These are phyloP conservation scores for Mortierella claussenii DNA, from an alignment of 192 early-diverging fungal species.

Conservation along the genomic window DNA sequence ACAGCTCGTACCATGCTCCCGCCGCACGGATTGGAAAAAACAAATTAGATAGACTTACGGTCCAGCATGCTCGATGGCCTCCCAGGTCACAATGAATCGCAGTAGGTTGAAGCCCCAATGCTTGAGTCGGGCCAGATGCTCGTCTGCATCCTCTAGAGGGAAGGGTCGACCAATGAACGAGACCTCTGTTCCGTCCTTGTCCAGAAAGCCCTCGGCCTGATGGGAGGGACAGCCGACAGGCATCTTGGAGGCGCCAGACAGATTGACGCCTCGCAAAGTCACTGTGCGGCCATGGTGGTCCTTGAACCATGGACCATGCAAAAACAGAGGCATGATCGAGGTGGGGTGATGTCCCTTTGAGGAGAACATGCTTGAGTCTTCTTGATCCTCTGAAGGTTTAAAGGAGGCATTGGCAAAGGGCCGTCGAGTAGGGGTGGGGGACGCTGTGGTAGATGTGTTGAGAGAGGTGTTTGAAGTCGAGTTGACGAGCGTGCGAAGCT, in stretches of 20 bases:
- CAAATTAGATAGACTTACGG: slow-evolving; percentile 53
- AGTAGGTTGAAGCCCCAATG: slow-evolving; percentile 81
- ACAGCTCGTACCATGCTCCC: too few species aligned
- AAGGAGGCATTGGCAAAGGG: slow-evolving; percentile 28
- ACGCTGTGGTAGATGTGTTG: slow-evolving; percentile 31
- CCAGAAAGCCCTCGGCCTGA: slow-evolving; percentile 56
- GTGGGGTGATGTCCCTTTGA: slow-evolving; percentile 35
- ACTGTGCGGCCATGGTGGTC: slow-evolving; percentile 61
- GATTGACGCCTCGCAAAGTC: slow-evolving; percentile 65
- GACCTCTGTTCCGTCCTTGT: slow-evolving; percentile 66
- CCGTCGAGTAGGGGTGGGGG: slow-evolving; percentile 9
- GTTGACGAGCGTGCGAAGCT: slow-evolving; percentile 14
- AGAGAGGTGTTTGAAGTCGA: slow-evolving; percentile 34
- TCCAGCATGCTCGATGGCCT: slow-evolving; percentile 73
- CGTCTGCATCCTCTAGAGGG: slow-evolving; percentile 74
- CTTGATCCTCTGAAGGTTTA: not conserved
- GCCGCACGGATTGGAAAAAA: too few species aligned
- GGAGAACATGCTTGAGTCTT: slow-evolving; percentile 22
- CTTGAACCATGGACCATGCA: slow-evolving; percentile 57
- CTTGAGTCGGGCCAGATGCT: slow-evolving; percentile 72
- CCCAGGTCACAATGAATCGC: slow-evolving; percentile 80
- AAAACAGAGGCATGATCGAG: slow-evolving; percentile 31
- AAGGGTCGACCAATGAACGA: slow-evolving; percentile 82
- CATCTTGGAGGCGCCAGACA: slow-evolving; percentile 63
- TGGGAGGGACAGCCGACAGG: slow-evolving; percentile 60